These are phyloP conservation scores for Neonectria hederae DNA, from an alignment of 2,329 filamentous ascomycete species.

Conservation along the genomic window DNA sequence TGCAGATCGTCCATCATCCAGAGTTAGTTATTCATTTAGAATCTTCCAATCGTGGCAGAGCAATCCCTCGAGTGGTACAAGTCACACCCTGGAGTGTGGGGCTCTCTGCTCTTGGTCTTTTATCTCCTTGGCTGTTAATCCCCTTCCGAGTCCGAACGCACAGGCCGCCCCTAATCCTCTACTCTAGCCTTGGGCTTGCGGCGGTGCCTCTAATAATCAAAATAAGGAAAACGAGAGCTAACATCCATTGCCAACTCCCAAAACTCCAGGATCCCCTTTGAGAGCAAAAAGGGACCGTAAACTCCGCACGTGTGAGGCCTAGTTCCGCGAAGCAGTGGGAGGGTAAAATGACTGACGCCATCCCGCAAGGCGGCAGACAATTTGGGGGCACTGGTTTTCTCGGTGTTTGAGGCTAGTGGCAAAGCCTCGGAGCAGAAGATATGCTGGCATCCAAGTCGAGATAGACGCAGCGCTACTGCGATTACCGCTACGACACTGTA, in stretches of 20 bases:
- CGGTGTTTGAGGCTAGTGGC: not conserved
- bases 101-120: too few relatives aligned
- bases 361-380: slow-evolving; percentile 11
- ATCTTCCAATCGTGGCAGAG: not conserved
- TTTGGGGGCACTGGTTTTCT: not conserved
- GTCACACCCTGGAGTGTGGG: not conserved
- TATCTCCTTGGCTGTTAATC: too few relatives aligned
- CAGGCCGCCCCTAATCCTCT: not conserved
- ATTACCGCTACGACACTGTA: not conserved
- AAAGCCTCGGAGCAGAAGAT: slow-evolving; percentile 2
- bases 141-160: slow-evolving; percentile 3
- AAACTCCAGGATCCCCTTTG: not conserved
- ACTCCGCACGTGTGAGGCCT: slow-evolving; percentile 4
- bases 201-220: not conserved
- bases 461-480: slow-evolving; percentile 2
- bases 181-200: not conserved
- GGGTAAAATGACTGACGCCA: slow-evolving; percentile 18
- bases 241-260: not conserved
- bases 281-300: slow-evolving; percentile 6
- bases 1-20: not conserved
- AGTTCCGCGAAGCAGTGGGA: slow-evolving; percentile 5
- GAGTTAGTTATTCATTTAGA: not conserved
- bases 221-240: not conserved
- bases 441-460: slow-evolving; percentile 9
- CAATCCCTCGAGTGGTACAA: not conserved